These are phyloP conservation scores for Colletotrichum higginsianum DNA, from an alignment of 2,329 filamentous ascomycete species.

Conservation along the genomic window DNA sequence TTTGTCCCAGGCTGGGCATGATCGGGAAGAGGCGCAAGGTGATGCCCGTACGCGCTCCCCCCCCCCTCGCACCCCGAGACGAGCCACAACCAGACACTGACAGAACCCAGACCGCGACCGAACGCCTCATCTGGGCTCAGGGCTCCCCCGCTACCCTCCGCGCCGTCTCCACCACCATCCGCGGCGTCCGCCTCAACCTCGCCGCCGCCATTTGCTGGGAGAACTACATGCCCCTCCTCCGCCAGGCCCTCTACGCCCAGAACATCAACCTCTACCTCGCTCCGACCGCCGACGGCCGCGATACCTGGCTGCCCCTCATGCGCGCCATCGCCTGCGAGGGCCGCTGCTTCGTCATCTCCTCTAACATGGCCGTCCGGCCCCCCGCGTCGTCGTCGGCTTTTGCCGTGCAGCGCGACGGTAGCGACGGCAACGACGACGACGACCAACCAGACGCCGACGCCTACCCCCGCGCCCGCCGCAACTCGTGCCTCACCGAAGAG, in stretches of 20 bases:
- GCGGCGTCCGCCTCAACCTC: constrained; percentile 83
- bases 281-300: constrained; percentile 87
- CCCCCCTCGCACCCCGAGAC: background rate
- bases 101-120: constrained; percentile 76
- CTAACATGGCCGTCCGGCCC: constrained; percentile 85
- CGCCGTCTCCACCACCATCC: constrained; percentile 84
- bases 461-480: constrained; percentile 48
- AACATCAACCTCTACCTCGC: constrained; percentile 94
- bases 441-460: constrained; percentile 1
- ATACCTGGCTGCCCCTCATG: constrained; percentile 88
- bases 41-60: constrained; percentile 75
- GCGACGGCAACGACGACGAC: background rate
- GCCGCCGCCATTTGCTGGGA: constrained; percentile 96
- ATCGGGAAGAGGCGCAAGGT: constrained; percentile 93
- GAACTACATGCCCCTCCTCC: constrained; percentile 92
- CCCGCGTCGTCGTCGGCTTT: constrained; percentile 45
- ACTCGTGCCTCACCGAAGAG: constrained; percentile 62
- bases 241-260: constrained; percentile 87
- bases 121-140: constrained; percentile 91
- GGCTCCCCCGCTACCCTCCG: constrained; percentile 84
- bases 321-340: constrained; percentile 86
- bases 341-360: constrained; percentile 86
- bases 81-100: constrained; percentile 10
- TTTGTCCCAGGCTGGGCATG: constrained; percentile 80
- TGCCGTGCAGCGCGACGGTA: background rate